Evolutionary conservation across 2,329 filamentous ascomycete genomes (phyloP), one percentile per base, ranked within the genome.

Genomic region (Pestalotiopsis sp.): DNA sequence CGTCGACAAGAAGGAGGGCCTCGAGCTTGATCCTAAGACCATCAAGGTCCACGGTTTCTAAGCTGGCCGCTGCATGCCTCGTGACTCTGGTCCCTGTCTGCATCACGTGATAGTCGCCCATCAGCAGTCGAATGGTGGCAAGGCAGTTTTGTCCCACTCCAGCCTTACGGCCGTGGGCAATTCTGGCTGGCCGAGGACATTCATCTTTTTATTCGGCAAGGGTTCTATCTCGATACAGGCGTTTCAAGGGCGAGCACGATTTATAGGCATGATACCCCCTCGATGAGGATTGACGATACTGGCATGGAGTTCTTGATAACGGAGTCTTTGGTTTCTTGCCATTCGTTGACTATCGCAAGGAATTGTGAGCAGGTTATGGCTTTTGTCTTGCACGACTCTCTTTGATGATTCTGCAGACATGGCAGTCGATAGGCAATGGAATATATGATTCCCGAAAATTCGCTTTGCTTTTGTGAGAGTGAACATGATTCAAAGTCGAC

Each of bases 1-100:
- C 84, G 91, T 91, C 85, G 93, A 97, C 86, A 97, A 97, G 89
- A 94, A 95, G 84, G 93, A 95, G 80, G 95, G 95, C 79, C 89
- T 98, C 78, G 94, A 93, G 83, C 91, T 98, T 81, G 94, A 98
- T 85, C 88, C 91, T 83, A 97, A 98, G 90, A 97, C 92, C 85
- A 97, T 98, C 86, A 98, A 98, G 90, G 85, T 89, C 83, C 87
- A 90, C 82, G 87, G 91, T 82, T 90, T 90, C 83, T 90, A 88
- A 86, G 77, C 77, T 76, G 76, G 75, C 75, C 79, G 79, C 80
- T 62, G 79, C 75, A 64, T 66, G 64, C 67, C 56, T 66, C 67
- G 64, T 66, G 56, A 64, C 52, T 63, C 60, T 57, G 45, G 38
- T 56, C 75, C 72, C 72, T 56, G 56, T 56, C 66, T 72, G 72